Conservation (phyloP, 441 rosid genomes). For the Croton laevigatus region DNA sequence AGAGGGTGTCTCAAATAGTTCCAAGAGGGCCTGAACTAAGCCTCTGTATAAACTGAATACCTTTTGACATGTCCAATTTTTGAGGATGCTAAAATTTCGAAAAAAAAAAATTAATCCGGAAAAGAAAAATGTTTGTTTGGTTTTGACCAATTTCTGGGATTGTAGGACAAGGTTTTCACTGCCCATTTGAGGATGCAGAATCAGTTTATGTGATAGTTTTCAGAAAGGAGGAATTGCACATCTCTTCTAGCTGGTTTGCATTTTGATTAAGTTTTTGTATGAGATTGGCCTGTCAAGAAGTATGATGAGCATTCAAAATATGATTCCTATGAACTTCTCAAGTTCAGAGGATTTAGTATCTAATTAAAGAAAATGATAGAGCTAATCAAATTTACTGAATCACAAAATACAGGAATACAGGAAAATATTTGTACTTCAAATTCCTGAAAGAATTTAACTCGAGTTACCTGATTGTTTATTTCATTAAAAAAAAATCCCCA, state of each 20-base stretch:
- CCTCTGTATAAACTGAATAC: not conserved
- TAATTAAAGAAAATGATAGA: too few relatives aligned
- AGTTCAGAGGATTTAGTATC: too few relatives aligned
- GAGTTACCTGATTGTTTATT: not conserved
- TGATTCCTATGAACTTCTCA: too few relatives aligned
- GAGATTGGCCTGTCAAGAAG: not conserved
- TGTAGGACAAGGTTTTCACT: constrained; percentile 4
- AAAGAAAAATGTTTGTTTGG: not conserved
- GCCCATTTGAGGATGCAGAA: not conserved
- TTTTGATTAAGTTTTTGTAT: not conserved
- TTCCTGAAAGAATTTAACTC: too few relatives aligned
- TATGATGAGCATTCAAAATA: too few relatives aligned
- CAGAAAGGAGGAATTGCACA: constrained; percentile 10
- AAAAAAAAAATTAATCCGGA: not conserved
- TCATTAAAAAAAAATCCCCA: not conserved
- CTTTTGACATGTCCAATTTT: not conserved
- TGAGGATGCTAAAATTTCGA: not conserved
- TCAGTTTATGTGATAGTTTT: constrained; percentile 5
- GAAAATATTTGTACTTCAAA: too few relatives aligned
- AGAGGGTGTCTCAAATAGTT: constrained; percentile 40
- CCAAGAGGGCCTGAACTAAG: constrained; percentile 26
- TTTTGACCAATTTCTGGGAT: not conserved
- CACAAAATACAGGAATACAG: too few relatives aligned
- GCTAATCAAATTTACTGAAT: too few relatives aligned
- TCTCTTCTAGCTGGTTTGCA: not conserved